These are phyloP conservation scores for Jaminaea rosea DNA, from an alignment of 1,284 basidiomycete species.

Conservation along the genomic window DNA sequence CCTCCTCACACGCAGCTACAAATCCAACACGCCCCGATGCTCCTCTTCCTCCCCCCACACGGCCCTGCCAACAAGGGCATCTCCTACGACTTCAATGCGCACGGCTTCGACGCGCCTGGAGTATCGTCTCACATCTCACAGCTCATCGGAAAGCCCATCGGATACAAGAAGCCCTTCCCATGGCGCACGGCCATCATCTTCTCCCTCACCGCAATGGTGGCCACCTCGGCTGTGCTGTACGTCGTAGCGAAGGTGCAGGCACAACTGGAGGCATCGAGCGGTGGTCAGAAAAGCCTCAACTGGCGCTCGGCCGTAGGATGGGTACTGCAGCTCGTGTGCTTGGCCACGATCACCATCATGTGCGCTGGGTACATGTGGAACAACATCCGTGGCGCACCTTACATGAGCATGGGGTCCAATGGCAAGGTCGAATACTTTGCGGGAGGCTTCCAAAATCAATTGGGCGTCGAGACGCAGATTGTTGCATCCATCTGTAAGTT, in stretches of 20 bases:
- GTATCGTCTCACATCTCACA: conserved; percentile 19
- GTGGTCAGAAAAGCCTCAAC: background rate
- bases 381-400: conserved; percentile 75
- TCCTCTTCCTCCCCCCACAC: conserved; percentile 26
- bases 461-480: conserved; percentile 84
- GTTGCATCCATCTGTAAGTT: conserved; percentile 73
- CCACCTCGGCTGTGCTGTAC: background rate
- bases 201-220: conserved; percentile 6
- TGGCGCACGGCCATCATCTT: conserved; percentile 10
- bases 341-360: conserved; percentile 41
- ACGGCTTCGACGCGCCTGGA: conserved; percentile 19
- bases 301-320: background rate
- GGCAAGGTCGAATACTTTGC: conserved; percentile 70
- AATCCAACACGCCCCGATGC: conserved; percentile 30
- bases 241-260: conserved; percentile 1
- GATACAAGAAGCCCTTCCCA: conserved; percentile 27
- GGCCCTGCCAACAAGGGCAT: conserved; percentile 13
- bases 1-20: conserved; percentile 12
- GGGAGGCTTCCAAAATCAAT: conserved; percentile 78
- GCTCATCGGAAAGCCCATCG: conserved; percentile 12
- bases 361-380: conserved; percentile 75
- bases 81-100: conserved; percentile 29
- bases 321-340: background rate
- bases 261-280: background rate
- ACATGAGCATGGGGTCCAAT: conserved; percentile 51